phyloP scores from a whole-genome alignment of 495 filamentous ascomycete genomes.

The Penicillium verhagenii region DNA sequence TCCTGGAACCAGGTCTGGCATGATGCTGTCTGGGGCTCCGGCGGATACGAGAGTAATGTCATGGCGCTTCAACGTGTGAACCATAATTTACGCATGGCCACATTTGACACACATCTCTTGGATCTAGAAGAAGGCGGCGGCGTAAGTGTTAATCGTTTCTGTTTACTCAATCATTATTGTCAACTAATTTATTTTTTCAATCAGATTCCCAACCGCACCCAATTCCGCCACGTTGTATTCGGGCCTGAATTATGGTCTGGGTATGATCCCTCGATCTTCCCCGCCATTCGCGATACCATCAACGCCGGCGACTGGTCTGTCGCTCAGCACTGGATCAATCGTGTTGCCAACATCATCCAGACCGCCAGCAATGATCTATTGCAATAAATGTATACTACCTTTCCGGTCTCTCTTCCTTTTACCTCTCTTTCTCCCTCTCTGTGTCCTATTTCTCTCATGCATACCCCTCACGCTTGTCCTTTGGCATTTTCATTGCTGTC shows the following conservation, averaged over 20 bases:
- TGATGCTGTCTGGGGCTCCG: constrained; percentile 58
- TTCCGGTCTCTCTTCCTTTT: background rate
- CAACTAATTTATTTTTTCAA: constrained; percentile 11
- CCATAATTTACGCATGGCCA: constrained; percentile 70
- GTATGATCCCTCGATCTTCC: constrained; percentile 76
- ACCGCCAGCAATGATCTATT: constrained; percentile 62
- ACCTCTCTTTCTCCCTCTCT: background rate
- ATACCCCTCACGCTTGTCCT: constrained; percentile 7
- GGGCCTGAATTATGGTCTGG: constrained; percentile 79
- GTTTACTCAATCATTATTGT: background rate
- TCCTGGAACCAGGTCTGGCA: constrained; percentile 75
- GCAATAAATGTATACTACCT: constrained; percentile 21
- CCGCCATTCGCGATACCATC: constrained; percentile 79
- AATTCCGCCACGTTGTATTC: constrained; percentile 93
- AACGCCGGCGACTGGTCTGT: constrained; percentile 66
- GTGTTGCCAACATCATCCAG: constrained; percentile 65
- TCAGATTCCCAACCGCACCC: constrained; percentile 81
- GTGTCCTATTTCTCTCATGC: constrained; percentile 8
- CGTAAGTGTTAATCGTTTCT: constrained; percentile 43
- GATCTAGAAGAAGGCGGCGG: constrained; percentile 70
- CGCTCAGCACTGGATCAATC: constrained; percentile 68
- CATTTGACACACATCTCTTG: constrained; percentile 79
- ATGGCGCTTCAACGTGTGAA: constrained; percentile 62
- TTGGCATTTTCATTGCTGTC: constrained; percentile 10
- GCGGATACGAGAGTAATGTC: constrained; percentile 67